Base-by-base conservation (phyloP, 2,329 filamentous ascomycete genomes). In the Talaromyces marneffei region DNA sequence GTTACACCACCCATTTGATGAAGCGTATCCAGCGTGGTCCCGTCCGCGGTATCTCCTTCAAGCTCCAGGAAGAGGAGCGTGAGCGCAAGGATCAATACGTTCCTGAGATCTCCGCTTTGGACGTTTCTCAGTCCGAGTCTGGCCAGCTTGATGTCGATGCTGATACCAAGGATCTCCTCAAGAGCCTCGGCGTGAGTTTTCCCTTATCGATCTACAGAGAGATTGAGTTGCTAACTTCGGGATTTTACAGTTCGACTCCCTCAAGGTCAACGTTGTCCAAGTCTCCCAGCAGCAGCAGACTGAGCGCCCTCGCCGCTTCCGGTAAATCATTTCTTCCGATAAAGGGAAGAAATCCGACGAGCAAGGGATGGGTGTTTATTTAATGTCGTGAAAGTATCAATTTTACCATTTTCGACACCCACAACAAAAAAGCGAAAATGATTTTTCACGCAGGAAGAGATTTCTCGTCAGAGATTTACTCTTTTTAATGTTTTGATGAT, bases 41-140 rank as follows among this genome's bases (percentile, higher is more conserved):
- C 70, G 94, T 99, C 82, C 95, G 94, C 75, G 94, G 94, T 85
- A 99, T 99, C 83, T 99, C 95, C 82, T 99, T 99, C 92, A 99
- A 99, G 88, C 91, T 99, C 65, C 94, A 99, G 85, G 94, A 99
- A 85, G 94, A 99, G 86, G 94, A 99, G 89, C 91, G 94, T 87
- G 94, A 99, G 85, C 90, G 94, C 80, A 99, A 99, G 90, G 94
- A 99, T 85, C 94, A 99, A 86, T 99, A 97, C 85, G 94, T 99
- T 70, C 94, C 94, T 77, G 94, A 99, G 84, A 86, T 99, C 73
- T 99, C 95, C 65, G 94, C 94, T 77, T 90, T 99, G 78, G 94
- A 99, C 86, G 96, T 97, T 85, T 87, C 89, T 77, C 91, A 96
- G 86, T 87, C 86, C 79, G 94, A 97, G 84, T 89, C 83, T 77